A percentile compares a stretch with the other conserved stretches of the same genome.
These are phyloP conservation scores for Melaleuca quinquenervia DNA, from an alignment of 345 rosid genomes.

Conservation along the genomic window DNA sequence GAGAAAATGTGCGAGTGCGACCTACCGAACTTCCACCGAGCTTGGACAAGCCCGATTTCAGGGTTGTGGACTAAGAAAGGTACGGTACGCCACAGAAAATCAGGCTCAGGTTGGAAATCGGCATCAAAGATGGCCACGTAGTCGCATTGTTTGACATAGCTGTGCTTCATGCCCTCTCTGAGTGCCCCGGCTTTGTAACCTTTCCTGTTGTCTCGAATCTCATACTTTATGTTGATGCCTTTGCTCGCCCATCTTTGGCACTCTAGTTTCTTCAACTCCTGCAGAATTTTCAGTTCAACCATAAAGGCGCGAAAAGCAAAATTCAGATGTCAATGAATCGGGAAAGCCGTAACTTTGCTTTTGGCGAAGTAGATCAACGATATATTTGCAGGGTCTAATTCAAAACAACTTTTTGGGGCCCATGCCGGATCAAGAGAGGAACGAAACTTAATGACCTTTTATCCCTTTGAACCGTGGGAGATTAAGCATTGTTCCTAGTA, in stretches of 20 bases:
- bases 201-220: constrained; percentile 53
- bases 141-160: constrained; percentile 68
- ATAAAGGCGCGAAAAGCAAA: background rate
- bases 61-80: constrained; percentile 66
- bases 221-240: constrained; percentile 60
- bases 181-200: constrained; percentile 83
- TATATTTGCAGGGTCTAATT: background rate
- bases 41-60: constrained; percentile 65
- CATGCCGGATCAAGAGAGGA: background rate
- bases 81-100: constrained; percentile 61
- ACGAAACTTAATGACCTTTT: background rate
- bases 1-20: background rate
- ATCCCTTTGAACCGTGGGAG: background rate
- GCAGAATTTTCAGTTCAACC: background rate
- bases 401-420: background rate
- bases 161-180: constrained; percentile 67
- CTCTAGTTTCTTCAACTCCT: constrained; percentile 62
- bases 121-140: constrained; percentile 82
- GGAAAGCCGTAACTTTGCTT: background rate
- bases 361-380: background rate
- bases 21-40: constrained; percentile 91
- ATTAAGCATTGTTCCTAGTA: background rate
- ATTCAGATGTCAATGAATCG: background rate
- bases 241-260: constrained; percentile 67
- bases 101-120: constrained; percentile 79